phyloP scores from a whole-genome alignment of 2,329 filamentous ascomycete species.

The Cytospora piceicola region DNA sequence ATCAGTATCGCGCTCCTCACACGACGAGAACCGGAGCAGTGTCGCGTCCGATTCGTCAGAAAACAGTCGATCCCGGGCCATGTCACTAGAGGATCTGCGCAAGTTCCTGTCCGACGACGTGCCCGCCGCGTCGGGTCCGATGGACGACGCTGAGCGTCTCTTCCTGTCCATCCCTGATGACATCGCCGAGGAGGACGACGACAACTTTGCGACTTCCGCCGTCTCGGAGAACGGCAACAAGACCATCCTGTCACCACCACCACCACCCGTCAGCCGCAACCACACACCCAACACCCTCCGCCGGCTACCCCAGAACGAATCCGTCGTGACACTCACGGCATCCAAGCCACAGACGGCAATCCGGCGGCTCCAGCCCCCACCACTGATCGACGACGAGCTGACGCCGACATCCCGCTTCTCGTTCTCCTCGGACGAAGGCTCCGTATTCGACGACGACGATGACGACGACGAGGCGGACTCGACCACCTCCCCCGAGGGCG shows the following conservation, averaged over 20 bases:
- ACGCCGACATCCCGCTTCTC: slow-evolving; percentile 36
- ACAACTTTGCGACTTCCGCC: slow-evolving; percentile 64
- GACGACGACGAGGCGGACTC: slow-evolving; percentile 34
- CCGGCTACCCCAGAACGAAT: slow-evolving; percentile 31
- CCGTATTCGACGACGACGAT: slow-evolving; percentile 36
- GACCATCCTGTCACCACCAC: slow-evolving; percentile 58
- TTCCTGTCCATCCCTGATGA: slow-evolving; percentile 50
- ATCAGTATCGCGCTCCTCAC: slow-evolving; percentile 32
- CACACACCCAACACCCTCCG: slow-evolving; percentile 37
- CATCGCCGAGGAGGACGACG: slow-evolving; percentile 56
- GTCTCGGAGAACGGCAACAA: slow-evolving; percentile 49
- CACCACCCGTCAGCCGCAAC: slow-evolving; percentile 50
- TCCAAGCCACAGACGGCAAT: slow-evolving; percentile 26
- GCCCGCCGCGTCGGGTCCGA: slow-evolving; percentile 40
- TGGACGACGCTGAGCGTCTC: slow-evolving; percentile 41
- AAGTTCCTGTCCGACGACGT: slow-evolving; percentile 55
- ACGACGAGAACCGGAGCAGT: slow-evolving; percentile 41
- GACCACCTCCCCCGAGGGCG: slow-evolving; percentile 42
- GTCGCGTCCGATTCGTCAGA: slow-evolving; percentile 42
- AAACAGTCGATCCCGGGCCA: slow-evolving; percentile 52
- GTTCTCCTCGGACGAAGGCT: slow-evolving; percentile 38
- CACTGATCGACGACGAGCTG: slow-evolving; percentile 36
- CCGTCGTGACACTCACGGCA: slow-evolving; percentile 26
- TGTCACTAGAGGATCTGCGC: slow-evolving; percentile 60
- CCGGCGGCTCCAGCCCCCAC: slow-evolving; percentile 14